Percentiles rank a stretch among this genome's conserved stretches.
phyloP scores from a whole-genome alignment of 495 filamentous ascomycete species.

The Hyaloscypha bicolor region DNA sequence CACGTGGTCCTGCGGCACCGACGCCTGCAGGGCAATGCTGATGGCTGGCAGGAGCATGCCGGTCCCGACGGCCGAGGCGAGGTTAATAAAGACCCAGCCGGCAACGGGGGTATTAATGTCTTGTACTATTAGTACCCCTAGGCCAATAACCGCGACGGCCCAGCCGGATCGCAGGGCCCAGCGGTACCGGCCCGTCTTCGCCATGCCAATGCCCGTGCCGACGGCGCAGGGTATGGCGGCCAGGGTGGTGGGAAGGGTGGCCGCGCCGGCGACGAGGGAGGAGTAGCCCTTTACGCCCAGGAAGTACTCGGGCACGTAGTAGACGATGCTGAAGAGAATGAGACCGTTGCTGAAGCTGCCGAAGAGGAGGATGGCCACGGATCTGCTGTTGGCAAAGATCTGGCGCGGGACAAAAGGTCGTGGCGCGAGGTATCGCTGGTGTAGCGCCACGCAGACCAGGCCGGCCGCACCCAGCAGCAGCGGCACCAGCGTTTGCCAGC shows the following conservation, averaged over 20 bases:
- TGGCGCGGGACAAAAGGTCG: neutral
- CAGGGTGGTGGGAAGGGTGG: neutral
- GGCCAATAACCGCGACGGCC: neutral
- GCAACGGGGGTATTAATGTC: neutral
- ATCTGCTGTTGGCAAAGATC: neutral
- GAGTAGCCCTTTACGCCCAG: neutral
- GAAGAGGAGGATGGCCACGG: neutral
- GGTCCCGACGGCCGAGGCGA: neutral
- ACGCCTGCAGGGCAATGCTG: neutral
- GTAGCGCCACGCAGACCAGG: slow-evolving; percentile 28
- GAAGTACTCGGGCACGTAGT: neutral
- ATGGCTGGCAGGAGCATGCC: neutral
- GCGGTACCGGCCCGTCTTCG: neutral
- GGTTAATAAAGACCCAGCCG: neutral
- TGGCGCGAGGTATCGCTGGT: neutral
- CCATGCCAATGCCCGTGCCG: neutral
- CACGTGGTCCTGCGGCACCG: neutral
- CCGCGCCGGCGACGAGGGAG: neutral
- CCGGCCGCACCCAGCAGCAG: slow-evolving; percentile 50
- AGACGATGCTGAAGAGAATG: neutral
- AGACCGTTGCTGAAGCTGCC: neutral
- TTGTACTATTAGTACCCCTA: neutral
- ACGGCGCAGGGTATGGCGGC: neutral
- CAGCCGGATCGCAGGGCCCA: neutral
- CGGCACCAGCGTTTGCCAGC: slow-evolving; percentile 56